Conservation (phyloP, 176 grass and related monocot species). For the Saccharum spontaneum region DNA sequence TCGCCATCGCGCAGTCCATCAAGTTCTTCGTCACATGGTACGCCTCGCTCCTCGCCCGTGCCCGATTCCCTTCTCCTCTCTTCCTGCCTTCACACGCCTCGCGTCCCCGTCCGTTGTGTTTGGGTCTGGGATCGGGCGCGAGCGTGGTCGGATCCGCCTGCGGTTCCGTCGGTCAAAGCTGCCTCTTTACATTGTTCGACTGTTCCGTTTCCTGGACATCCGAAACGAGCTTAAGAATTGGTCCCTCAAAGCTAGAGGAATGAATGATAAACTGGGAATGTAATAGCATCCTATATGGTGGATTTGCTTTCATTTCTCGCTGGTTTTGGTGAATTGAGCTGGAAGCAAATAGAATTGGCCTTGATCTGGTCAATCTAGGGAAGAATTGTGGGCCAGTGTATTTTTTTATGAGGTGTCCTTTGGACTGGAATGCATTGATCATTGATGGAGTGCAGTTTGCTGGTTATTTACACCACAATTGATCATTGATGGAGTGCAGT, state of each 20-base stretch:
- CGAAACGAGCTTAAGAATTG: background rate
- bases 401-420: background rate
- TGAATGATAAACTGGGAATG: background rate
- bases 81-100: background rate
- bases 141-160: constrained; percentile 4
- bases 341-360: background rate
- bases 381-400: background rate
- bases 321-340: background rate
- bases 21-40: constrained; percentile 90
- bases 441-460: background rate
- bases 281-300: background rate
- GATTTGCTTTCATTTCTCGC: background rate
- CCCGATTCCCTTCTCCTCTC: no score
- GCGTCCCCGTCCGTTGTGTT: no score
- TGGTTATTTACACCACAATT: background rate
- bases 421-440: background rate
- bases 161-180: background rate
- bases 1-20: constrained; percentile 77
- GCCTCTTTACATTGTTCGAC: background rate
- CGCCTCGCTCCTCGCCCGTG: background rate
- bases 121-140: background rate
- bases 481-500: background rate
- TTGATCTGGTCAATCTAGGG: background rate
- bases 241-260: background rate
- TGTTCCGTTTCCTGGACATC: background rate